These are phyloP conservation scores for Xylariaceae sp. DNA, from an alignment of 2,329 filamentous ascomycete species.

Conservation along the genomic window DNA sequence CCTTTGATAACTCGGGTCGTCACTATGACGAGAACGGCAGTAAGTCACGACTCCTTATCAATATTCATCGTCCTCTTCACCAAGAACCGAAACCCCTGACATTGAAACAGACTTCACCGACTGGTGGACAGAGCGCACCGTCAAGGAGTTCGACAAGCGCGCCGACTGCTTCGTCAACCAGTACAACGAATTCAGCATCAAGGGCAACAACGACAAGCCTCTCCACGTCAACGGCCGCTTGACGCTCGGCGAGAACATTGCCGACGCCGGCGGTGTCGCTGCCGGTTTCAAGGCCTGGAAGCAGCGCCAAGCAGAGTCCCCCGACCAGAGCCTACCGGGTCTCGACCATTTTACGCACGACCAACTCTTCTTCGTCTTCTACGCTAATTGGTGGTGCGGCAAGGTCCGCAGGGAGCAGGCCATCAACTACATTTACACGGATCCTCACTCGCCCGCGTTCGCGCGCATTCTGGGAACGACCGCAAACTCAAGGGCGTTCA, in stretches of 20 bases:
- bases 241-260: constrained; percentile 62
- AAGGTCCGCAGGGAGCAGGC: constrained; percentile 56
- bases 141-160: constrained; percentile 51
- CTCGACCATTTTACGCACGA: constrained; percentile 55
- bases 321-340: constrained; percentile 49
- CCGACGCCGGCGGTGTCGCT: constrained; percentile 58
- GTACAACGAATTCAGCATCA: constrained; percentile 54
- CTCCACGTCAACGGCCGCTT: constrained; percentile 57
- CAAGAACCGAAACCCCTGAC: constrained; percentile 4
- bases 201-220: constrained; percentile 47
- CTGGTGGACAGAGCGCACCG: constrained; percentile 58
- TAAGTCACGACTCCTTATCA: constrained; percentile 3
- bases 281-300: constrained; percentile 59
- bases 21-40: constrained; percentile 58
- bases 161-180: constrained; percentile 59
- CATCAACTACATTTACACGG: constrained; percentile 53
- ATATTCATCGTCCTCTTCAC: too few species aligned
- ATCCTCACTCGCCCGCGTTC: constrained; percentile 61
- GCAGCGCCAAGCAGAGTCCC: constrained; percentile 44
- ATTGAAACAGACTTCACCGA: constrained; percentile 45
- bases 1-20: constrained; percentile 60
- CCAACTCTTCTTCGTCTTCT: constrained; percentile 59
- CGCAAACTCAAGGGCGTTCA: constrained; percentile 63
- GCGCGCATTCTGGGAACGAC: constrained; percentile 59
- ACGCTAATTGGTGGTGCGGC: constrained; percentile 60